These are phyloP conservation scores for Tolypocladium paradoxum DNA, from an alignment of 2,329 filamentous ascomycete genomes.

Conservation along the genomic window DNA sequence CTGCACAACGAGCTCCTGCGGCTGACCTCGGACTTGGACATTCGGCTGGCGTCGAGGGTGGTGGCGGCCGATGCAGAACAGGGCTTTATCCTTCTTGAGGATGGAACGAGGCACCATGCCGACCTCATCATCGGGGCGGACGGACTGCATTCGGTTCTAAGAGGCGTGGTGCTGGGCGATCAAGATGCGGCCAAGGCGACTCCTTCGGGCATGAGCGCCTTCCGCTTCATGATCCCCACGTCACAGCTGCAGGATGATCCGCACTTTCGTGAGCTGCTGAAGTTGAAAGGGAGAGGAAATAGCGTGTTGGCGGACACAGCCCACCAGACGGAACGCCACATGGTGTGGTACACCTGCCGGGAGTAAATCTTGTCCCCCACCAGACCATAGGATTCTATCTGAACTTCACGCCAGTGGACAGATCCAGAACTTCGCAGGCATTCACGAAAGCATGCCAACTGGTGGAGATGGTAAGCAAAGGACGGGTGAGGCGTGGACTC, in stretches of 20 bases:
- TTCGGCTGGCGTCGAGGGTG: slow-evolving; percentile 1
- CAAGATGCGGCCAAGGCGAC: neutral
- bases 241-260: neutral
- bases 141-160: slow-evolving; percentile 2
- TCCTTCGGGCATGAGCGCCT: neutral
- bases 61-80: neutral
- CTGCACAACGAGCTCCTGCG: slow-evolving; percentile 4
- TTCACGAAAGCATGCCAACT: neutral
- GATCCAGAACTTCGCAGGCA: slow-evolving; percentile 5
- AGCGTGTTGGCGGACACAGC: slow-evolving; percentile 2
- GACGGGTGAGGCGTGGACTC: neutral
- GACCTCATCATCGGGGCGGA: slow-evolving; percentile 3
- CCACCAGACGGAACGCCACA: slow-evolving; percentile 1
- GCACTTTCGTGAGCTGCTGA: neutral
- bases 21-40: neutral
- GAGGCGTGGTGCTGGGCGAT: neutral
- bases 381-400: neutral
- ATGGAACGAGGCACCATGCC: slow-evolving; percentile 1
- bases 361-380: neutral
- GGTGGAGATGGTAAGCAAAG: too few relatives aligned
- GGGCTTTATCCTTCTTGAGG: neutral
- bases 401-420: neutral
- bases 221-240: slow-evolving; percentile 3
- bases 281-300: neutral
- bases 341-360: slow-evolving; percentile 6